Base-by-base conservation (phyloP, 495 filamentous ascomycete genomes). In the Penicillium dipodomyicola region DNA sequence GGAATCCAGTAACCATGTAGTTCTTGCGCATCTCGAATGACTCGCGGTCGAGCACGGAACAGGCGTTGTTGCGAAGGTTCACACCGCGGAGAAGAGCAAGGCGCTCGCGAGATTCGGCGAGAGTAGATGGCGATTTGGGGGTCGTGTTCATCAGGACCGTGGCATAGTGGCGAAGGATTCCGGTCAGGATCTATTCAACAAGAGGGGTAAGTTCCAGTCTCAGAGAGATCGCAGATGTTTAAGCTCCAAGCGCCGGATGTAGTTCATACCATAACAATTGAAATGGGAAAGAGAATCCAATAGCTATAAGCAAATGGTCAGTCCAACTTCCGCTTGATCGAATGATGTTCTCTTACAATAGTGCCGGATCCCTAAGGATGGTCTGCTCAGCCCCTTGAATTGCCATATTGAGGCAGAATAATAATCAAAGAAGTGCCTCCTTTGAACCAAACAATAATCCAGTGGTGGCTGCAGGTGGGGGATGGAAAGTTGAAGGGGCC, bases 211-310 rank as follows among this genome's bases (percentile, higher is more conserved):
- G 44, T 62, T 46, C 60, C 46, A 40, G 9, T 33, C 14, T 43
- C 11, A 4, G 41, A 19, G 27, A 25, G 9, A 55, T 43, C 20
- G 5, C 17, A 7, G n/a, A 29, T 11, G 25, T 41, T 45, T 33
- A 20, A 29, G 41, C 25, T 32, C 6, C 15, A 4, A 19, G 46
- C 54, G 41, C 22, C 47, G 32, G 50, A 17, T 15, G 12, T 29
- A 39, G 39, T 30, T 32, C 72, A 46, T 83, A 95, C 91, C 95
- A 98, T 97, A 67, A 98, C 94, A 62, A 94, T 80, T 17, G 92
- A 92, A 70, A 98, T 98, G 23, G 94, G 94, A 62, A 97, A 88
- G 35, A 98, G 78, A 73, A 98, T 97, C 94, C 94, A 97, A 78
- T 96, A 96, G 75, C 92, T 97, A 44, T 56, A 61, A 62, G 61